Percentiles rank a stretch among this genome's conserved stretches.
Evolutionary conservation across 306 rosid genomes (phyloP).

Genomic region (Vicia faba): DNA sequence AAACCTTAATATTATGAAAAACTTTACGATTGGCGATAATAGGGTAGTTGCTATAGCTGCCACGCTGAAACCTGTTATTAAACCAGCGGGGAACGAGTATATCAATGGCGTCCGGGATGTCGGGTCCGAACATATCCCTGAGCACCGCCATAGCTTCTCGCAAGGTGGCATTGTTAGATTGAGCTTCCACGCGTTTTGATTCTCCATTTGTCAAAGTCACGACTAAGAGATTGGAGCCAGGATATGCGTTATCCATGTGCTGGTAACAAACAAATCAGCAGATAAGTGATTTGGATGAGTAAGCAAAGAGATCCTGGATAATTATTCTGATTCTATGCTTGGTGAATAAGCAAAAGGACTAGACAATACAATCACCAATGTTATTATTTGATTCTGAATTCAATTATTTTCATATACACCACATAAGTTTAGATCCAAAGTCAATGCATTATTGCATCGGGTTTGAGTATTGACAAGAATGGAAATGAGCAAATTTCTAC

Average conservation of each 20-base stretch:
- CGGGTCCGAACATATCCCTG: slow-evolving; percentile 80
- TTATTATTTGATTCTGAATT: slow-evolving; percentile 25
- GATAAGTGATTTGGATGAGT: slow-evolving; percentile 38
- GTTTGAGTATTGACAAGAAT: slow-evolving; percentile 10
- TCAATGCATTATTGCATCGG: slow-evolving; percentile 38
- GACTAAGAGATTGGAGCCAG: slow-evolving; percentile 90
- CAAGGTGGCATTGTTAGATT: slow-evolving; percentile 69
- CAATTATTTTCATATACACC: slow-evolving; percentile 33
- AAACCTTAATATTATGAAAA: slow-evolving; percentile 70
- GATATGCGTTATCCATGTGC: slow-evolving; percentile 98
- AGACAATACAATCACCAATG: slow-evolving; percentile 38
- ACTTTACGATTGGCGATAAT: slow-evolving; percentile 58
- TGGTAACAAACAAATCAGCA: slow-evolving; percentile 58
- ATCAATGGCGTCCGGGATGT: slow-evolving; percentile 75
- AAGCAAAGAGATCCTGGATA: slow-evolving; percentile 23
- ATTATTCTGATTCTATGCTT: slow-evolving; percentile 24
- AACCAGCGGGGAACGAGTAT: slow-evolving; percentile 94
- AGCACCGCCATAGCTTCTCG: slow-evolving; percentile 90
- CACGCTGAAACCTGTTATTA: slow-evolving; percentile 87
- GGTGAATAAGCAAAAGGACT: slow-evolving; percentile 17
- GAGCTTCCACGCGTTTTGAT: slow-evolving; percentile 96
- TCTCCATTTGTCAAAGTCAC: slow-evolving; percentile 95
- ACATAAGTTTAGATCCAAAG: slow-evolving; percentile 27
- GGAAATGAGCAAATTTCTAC: slow-evolving; percentile 33
- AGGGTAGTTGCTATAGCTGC: slow-evolving; percentile 96